Conservation (phyloP, 768 basidiomycete genomes). For the Cantharellus cinnabarinus region DNA sequence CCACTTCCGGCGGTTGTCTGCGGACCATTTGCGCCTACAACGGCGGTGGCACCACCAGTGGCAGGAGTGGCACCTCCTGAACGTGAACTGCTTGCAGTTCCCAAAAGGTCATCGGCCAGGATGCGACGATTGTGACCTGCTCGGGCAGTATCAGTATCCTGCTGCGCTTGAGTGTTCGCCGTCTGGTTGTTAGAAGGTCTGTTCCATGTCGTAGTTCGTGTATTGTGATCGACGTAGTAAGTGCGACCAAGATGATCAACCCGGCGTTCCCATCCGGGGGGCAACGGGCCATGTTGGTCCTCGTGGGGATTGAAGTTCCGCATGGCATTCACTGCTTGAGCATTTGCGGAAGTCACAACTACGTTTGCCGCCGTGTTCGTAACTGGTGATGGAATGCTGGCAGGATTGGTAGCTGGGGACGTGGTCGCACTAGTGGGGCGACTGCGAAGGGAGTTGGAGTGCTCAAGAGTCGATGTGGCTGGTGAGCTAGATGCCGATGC, state of each 20-base stretch:
- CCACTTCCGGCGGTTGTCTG: constrained; percentile 60
- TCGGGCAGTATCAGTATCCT: constrained; percentile 64
- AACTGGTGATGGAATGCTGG: constrained; percentile 34
- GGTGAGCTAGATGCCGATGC: not conserved
- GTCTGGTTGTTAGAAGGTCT: constrained; percentile 53
- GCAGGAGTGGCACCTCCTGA: constrained; percentile 12
- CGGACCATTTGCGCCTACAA: constrained; percentile 8
- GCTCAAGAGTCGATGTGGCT: not conserved
- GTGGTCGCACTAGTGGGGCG: not conserved
- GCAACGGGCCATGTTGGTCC: constrained; percentile 83
- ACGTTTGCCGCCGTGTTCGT: constrained; percentile 30
- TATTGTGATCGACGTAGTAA: constrained; percentile 98
- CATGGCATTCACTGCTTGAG: constrained; percentile 18
- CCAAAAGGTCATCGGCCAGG: constrained; percentile 70
- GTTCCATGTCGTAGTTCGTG: constrained; percentile 94
- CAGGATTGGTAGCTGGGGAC: not conserved
- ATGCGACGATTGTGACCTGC: constrained; percentile 72
- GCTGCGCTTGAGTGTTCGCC: constrained; percentile 36
- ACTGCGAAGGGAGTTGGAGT: not conserved
- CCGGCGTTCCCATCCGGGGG: constrained; percentile 87
- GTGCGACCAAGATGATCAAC: constrained; percentile 90
- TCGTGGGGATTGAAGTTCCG: constrained; percentile 88
- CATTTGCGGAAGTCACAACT: not conserved
- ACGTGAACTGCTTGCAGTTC: constrained; percentile 19
- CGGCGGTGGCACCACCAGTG: constrained; percentile 6